A percentile compares a stretch with the other conserved stretches of the same genome.
Evolutionary conservation across 2,329 filamentous ascomycete genomes (phyloP).

Genomic region (Colletotrichum cuscutae): DNA sequence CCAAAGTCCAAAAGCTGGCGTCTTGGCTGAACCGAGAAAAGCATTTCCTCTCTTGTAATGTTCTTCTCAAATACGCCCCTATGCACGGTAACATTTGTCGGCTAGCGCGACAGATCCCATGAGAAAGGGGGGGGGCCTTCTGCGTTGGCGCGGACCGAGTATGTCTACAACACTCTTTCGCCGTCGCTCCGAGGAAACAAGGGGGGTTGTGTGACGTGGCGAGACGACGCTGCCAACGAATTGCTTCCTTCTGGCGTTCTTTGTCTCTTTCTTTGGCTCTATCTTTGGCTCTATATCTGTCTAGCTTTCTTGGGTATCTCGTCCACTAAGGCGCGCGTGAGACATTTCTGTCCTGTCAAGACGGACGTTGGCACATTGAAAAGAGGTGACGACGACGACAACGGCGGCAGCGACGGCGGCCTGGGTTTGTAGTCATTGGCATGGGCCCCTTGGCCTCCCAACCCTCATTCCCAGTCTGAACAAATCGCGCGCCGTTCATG

Average conservation of each 20-base stretch:
- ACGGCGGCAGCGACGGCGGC: neutral
- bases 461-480: neutral
- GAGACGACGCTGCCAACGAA: neutral
- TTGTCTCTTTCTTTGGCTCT: no score
- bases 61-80: no score
- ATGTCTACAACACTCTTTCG: neutral
- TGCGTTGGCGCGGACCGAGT: neutral
- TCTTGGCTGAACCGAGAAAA: no score
- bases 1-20: no score
- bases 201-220: conserved; percentile 3
- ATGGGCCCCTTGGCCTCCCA: no score
- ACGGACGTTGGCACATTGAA: neutral
- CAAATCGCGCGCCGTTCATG: neutral
- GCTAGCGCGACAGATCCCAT: neutral
- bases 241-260: neutral
- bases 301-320: no score
- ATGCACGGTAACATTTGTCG: neutral
- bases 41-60: neutral
- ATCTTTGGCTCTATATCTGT: no score
- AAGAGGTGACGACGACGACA: neutral
- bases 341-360: neutral
- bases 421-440: neutral
- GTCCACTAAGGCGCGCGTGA: neutral
- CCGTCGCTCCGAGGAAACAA: neutral
- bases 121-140: neutral